Evolutionary conservation across 805 yeast species (phyloP), one percentile per base, ranked within the genome.

Genomic region (Kluyveromyces siamensis): DNA sequence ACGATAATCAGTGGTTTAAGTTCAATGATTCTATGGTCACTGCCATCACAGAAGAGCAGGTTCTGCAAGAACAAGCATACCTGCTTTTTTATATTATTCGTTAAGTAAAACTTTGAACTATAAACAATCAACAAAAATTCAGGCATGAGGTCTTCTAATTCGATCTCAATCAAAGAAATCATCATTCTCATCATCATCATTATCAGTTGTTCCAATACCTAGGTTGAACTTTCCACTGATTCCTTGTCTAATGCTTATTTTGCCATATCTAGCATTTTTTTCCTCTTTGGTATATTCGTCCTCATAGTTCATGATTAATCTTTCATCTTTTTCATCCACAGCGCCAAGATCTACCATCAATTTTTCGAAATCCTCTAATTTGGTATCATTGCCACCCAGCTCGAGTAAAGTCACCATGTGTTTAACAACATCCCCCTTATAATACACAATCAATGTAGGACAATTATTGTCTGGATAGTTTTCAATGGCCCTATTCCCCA

Each of bases 1-100:
- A 77, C n/a, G 76, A 78, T 40, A 85, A 88, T 2, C 74, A 77
- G 57, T 93, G 99, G 99, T 84, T 84, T 62, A 82, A 80, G 62
- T 90, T 89, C 63, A 96, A 93, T 61, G 99, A 93, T 68, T 81
- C 93, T 16, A 80, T 82, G 58, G 84, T 93, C 13, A 78, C 89
- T 1, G 64, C 79, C 48, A 75, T 88, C 10, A 65, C 80, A 8
- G 79, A 75, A 47, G 78, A 79, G 44, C 82, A 82, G 49, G 96
- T 90, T 13, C 68, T 79, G 48, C 70, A 73, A 40, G 72, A 87
- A 30, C 84, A 79, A 52, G 97, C 97, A 41, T 93, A 93, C 63
- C 70, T 91, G 54, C 67, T 90, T 53, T 87, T 80, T 55, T 86
- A 84, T 68, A 74, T 83, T 45, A 73, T 69, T 27, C 55, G 56